Evolutionary conservation across 1,284 basidiomycete species (phyloP).

Genomic region (Tilletiaria anomala): DNA sequence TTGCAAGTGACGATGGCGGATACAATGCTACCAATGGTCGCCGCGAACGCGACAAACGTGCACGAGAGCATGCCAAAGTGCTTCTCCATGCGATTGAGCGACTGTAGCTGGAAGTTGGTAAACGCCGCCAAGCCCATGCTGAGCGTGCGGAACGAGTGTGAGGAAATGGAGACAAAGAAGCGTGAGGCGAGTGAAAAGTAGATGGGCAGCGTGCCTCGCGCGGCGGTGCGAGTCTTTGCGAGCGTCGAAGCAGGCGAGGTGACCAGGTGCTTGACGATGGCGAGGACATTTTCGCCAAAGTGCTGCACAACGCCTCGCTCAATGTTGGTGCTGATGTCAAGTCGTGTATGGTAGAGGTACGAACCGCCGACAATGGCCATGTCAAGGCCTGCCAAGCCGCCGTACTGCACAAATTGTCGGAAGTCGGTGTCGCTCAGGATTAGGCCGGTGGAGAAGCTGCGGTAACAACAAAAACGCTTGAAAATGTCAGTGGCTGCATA

Average conservation of each 20-base stretch:
- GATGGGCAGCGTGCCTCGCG: slow-evolving; percentile 48
- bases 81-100: slow-evolving; percentile 35
- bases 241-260: slow-evolving; percentile 32
- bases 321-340: slow-evolving; percentile 68
- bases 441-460: slow-evolving; percentile 80
- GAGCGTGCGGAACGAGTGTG: slow-evolving; percentile 38
- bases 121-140: slow-evolving; percentile 28
- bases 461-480: no score
- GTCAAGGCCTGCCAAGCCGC: slow-evolving; percentile 48
- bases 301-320: slow-evolving; percentile 64
- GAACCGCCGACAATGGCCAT: slow-evolving; percentile 87
- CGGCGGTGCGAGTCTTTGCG: slow-evolving; percentile 9
- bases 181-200: slow-evolving; percentile 47
- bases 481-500: no score
- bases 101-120: slow-evolving; percentile 34
- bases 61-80: slow-evolving; percentile 7
- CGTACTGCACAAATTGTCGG: slow-evolving; percentile 78
- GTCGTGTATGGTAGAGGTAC: slow-evolving; percentile 82
- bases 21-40: neutral
- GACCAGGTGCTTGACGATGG: slow-evolving; percentile 66
- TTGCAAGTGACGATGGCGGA: slow-evolving; percentile 52
- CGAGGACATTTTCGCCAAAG: slow-evolving; percentile 78
- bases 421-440: slow-evolving; percentile 46
- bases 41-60: neutral
- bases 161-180: slow-evolving; percentile 44